A percentile compares a stretch with the other conserved stretches of the same genome.
These are phyloP conservation scores for Dichotomopilus funicola DNA, from an alignment of 2,329 filamentous ascomycete species.

Conservation along the genomic window DNA sequence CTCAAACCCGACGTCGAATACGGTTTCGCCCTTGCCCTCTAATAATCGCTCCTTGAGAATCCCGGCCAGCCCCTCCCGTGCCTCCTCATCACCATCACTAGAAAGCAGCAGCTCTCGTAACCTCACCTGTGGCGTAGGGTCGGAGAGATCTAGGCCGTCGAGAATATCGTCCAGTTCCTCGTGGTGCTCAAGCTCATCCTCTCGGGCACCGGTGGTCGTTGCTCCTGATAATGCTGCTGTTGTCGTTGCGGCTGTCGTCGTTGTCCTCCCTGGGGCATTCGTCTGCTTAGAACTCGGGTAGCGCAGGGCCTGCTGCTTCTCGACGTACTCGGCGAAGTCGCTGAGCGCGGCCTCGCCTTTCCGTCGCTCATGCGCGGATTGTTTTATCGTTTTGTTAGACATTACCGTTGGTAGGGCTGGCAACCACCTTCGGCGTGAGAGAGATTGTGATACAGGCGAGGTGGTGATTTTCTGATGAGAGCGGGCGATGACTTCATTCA, in stretches of 20 bases:
- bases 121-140: slow-evolving; percentile 59
- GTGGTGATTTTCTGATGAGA: neutral
- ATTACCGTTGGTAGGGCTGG: slow-evolving; percentile 31
- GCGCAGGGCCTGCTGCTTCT: slow-evolving; percentile 78
- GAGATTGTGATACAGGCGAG: neutral
- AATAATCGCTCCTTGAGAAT: slow-evolving; percentile 63
- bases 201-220: slow-evolving; percentile 25
- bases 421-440: neutral
- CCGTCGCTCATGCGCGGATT: slow-evolving; percentile 69
- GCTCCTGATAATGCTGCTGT: slow-evolving; percentile 25
- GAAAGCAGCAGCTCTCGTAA: slow-evolving; percentile 69
- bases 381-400: slow-evolving; percentile 51
- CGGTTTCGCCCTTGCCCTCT: slow-evolving; percentile 80
- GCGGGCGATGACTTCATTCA: slow-evolving; percentile 3
- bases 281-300: slow-evolving; percentile 40
- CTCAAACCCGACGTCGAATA: slow-evolving; percentile 90
- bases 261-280: slow-evolving; percentile 17
- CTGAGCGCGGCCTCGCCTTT: slow-evolving; percentile 86
- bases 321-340: slow-evolving; percentile 96
- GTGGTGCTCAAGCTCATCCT: slow-evolving; percentile 47
- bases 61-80: slow-evolving; percentile 56
- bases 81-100: slow-evolving; percentile 47
- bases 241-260: slow-evolving; percentile 15
- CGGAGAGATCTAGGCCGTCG: slow-evolving; percentile 75
- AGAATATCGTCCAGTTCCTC: slow-evolving; percentile 88